phyloP scores from a whole-genome alignment of 768 basidiomycete genomes.

The Artomyces pyxidatus region DNA sequence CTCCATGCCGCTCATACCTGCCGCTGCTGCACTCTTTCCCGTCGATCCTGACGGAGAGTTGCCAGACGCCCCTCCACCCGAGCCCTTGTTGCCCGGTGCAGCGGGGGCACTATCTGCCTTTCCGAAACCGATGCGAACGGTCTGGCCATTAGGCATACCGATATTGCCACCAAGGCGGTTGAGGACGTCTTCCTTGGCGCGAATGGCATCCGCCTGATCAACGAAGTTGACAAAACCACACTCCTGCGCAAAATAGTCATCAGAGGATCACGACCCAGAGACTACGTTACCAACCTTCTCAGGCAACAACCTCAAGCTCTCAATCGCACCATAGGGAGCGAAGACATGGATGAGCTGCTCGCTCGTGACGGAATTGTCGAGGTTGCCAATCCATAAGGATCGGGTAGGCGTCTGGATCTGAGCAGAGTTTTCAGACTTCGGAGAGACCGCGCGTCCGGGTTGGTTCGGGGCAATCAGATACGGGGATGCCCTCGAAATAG shows the following conservation, averaged over 20 bases:
- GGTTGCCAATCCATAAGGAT: conserved; percentile 96
- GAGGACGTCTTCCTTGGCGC: conserved; percentile 95
- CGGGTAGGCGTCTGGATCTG: conserved; percentile 92
- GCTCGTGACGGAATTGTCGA: conserved; percentile 90
- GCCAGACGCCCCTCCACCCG: conserved; percentile 50
- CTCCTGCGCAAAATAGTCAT: conserved; percentile 46
- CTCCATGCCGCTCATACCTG: conserved; percentile 63
- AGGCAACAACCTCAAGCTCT: conserved; percentile 87
- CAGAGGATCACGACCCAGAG: too few species aligned
- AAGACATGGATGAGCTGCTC: conserved; percentile 95
- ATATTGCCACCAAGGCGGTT: conserved; percentile 93
- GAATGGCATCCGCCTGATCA: conserved; percentile 90
- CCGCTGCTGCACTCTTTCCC: conserved; percentile 39
- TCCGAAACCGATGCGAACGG: conserved; percentile 95
- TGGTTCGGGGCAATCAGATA: conserved; percentile 62
- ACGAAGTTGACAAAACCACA: conserved; percentile 99
- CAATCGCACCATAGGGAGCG: conserved; percentile 94
- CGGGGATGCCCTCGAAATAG: conserved; percentile 38
- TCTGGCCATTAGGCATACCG: conserved; percentile 90
- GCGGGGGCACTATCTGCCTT: conserved; percentile 96
- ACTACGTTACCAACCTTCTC: too few species aligned
- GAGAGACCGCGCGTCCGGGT: conserved; percentile 72
- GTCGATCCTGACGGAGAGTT: conserved; percentile 52
- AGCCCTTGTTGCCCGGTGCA: conserved; percentile 69
- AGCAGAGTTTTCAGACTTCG: conserved; percentile 67